Evolutionary conservation across 169 alveolate species (phyloP), one percentile per base, ranked within the genome.

Genomic region (Cryptosporidium sp.): DNA sequence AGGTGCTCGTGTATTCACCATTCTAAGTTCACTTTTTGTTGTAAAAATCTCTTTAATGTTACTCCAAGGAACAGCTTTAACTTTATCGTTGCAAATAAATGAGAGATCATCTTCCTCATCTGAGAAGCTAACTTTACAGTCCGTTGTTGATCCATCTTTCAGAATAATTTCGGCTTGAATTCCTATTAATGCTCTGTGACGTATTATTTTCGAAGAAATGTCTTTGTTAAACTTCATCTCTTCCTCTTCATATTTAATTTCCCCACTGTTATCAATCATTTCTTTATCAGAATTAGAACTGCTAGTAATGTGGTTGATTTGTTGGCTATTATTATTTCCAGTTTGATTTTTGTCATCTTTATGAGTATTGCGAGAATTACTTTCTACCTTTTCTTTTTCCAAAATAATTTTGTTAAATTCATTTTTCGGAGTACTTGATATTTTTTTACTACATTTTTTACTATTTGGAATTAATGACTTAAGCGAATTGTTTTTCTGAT

Each of bases 41-140:
- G 89, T 62, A 52, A 80, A 62, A 12, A 80, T n/a, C 2, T 80
- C 75, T 23, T 44, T 42, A 61, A 80, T 80, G 31, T 62, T 65
- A 23, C 51, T 62, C 89, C 89, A 80, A 4, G 89, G 89, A 35
- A 80, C 75, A 26, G 80, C 75, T 67, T 65, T 80, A 18, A 80
- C 42, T 65, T 80, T 80, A 44, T 67, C 75, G 35, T 62, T 62
- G n/a, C 89, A 80, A 80, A 65, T 61, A 23, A 80, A 80, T 0
- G 89, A 62, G 14, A 80, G 75, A 39, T 80, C 89, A 10, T 44
- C 52, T 44, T 80, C 89, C 3, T 23, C 33, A 44, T 51, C 44
- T 35, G 89, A 80, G 33, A 62, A 80, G 9, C 29, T 44, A 3
- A 80, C 29, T 80, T 60, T 67, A 48, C 89, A 80, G n/a, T 29